Base-by-base conservation (phyloP, 2,329 filamentous ascomycete species). In the Lachnellula occidentalis region DNA sequence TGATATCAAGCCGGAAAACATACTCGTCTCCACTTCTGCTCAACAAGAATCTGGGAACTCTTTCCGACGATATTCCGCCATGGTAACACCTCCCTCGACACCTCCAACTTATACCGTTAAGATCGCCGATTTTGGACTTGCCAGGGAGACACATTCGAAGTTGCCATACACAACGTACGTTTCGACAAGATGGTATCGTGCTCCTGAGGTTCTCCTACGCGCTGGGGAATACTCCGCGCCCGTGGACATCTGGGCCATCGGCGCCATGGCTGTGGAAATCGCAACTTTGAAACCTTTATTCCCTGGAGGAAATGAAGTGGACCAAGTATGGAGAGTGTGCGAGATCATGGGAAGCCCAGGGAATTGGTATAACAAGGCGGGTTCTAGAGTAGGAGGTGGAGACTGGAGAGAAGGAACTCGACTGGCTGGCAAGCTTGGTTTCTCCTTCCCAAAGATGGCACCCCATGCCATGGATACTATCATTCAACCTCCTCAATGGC, bases 281-380 rank as follows among this genome's bases (percentile, higher is more conserved):
- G 94, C 94, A 24, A 99, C 94, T 0, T 71, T 99, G 55, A 99
- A 97, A 76, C 94, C 94, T 17, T 77, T 99, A 11, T 99, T 99
- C 77, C 94, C 94, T 11, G 94, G 94, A 64, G 90, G 91, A 67
- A 99, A 99, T 69, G 94, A 99, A 75, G 94, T 99, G 1, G 94
- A 99, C 65, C 94, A 99, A 72, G 94, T 99, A 1, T 99, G 94
- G 94, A 86, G 94, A 63, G 90, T 99, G 0, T 99, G 94, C 69
- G 94, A 99, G 71, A 96, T 99, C 55, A 99, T 99, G 94, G 94
- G 94, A 48, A 97, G 92, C 74, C 94, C 94, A 2, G 94, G 94
- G 45, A 92, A 92, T 74, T 99, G 94, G 94, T 94, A 95, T 70
- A 96, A 89, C 77, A 96, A 96, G 73, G 79, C 88, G 5, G 92